A percentile compares a stretch with the other conserved stretches of the same genome.
Conservation (phyloP, 306 rosid genomes). For the Lathyrus tuberosus region DNA sequence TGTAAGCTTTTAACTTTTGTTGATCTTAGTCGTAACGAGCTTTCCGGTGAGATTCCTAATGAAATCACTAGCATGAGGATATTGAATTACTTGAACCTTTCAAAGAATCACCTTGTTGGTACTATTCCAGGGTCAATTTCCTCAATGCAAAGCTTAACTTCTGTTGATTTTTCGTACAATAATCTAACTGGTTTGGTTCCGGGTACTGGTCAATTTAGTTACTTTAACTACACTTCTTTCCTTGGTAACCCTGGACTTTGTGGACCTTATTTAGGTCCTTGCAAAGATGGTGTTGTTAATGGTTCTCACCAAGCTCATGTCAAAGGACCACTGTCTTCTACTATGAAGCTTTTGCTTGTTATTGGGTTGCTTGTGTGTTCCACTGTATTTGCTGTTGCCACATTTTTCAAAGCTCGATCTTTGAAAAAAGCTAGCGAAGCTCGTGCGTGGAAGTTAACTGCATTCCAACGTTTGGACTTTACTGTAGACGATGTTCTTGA, state of each 20-base stretch:
- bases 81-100: slow-evolving; percentile 80
- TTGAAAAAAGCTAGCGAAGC: slow-evolving; percentile 76
- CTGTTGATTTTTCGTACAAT: slow-evolving; percentile 91
- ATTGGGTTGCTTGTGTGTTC: slow-evolving; percentile 76
- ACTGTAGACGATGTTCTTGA: slow-evolving; percentile 74
- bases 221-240: slow-evolving; percentile 92
- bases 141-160: slow-evolving; percentile 88
- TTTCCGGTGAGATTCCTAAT: slow-evolving; percentile 76
- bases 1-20: slow-evolving; percentile 84
- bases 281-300: slow-evolving; percentile 70
- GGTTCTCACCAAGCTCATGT: slow-evolving; percentile 62
- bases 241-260: slow-evolving; percentile 80
- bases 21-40: slow-evolving; percentile 82
- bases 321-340: slow-evolving; percentile 69
- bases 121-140: slow-evolving; percentile 75
- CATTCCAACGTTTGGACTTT: slow-evolving; percentile 77
- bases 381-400: slow-evolving; percentile 68
- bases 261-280: slow-evolving; percentile 94
- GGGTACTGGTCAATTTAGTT: slow-evolving; percentile 90
- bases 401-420: slow-evolving; percentile 76
- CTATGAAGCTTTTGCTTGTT: slow-evolving; percentile 74
- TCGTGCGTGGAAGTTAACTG: slow-evolving; percentile 77
- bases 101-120: slow-evolving; percentile 80
- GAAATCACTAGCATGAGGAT: slow-evolving; percentile 79
- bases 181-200: slow-evolving; percentile 96